phyloP scores from a whole-genome alignment of 2,329 filamentous ascomycete species.

The Cytospora piceae region DNA sequence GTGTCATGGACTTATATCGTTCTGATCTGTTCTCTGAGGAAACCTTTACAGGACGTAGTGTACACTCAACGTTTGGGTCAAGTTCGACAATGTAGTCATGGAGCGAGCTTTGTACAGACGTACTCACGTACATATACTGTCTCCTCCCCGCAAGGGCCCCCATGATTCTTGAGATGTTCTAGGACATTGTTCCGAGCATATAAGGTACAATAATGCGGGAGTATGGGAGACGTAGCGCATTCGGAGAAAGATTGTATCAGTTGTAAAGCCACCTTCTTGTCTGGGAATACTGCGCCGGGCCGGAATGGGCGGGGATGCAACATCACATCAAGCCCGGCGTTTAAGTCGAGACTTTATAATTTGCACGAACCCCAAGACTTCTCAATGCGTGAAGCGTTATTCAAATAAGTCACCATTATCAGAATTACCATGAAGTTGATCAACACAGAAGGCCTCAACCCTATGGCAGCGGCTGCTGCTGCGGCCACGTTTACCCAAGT shows the following conservation, averaged over 20 bases:
- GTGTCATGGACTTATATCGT: no score
- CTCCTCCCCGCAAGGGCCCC: no score
- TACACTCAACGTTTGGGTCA: no score
- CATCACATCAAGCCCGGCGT: background rate
- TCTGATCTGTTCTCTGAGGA: no score
- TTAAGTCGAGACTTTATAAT: background rate
- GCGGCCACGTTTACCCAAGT: slow-evolving; percentile 25
- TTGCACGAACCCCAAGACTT: background rate
- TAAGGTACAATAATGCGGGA: background rate
- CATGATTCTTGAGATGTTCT: background rate
- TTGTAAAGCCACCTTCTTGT: slow-evolving; percentile 26
- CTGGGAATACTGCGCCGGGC: slow-evolving; percentile 14
- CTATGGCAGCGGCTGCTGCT: slow-evolving; percentile 7
- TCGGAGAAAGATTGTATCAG: background rate
- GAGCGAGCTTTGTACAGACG: no score
- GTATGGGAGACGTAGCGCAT: background rate
- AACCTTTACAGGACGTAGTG: no score
- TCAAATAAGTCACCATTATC: background rate
- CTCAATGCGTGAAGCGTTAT: background rate
- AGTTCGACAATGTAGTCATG: no score
- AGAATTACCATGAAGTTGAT: background rate
- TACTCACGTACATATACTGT: no score
- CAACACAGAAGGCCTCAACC: slow-evolving; percentile 11
- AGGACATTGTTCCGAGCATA: background rate
- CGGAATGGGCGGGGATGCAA: background rate